Base-by-base conservation (phyloP, 2,329 filamentous ascomycete species). In the Aciculosporium take region DNA sequence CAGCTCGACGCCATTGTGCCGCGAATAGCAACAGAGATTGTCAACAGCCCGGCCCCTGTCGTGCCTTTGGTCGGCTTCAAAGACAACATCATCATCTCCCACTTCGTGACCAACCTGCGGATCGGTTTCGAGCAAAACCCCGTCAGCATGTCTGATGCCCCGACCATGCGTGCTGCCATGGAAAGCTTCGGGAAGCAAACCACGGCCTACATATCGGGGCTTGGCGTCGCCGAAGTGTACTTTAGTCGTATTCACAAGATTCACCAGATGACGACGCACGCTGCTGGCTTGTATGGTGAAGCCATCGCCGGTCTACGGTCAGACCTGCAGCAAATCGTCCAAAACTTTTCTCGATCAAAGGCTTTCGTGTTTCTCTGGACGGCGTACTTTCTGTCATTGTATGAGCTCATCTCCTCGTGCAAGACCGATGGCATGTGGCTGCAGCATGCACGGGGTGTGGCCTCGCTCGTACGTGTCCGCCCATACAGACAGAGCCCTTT, bases 331-430 rank as follows among this genome's bases (percentile, higher is more conserved):
- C 39, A 45, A 2, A 42, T 42, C 23, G 31, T 41, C 3, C 20
- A 37, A 6, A 30, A 41, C 7, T 38, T 39, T 24, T 36, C 24
- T 4, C 12, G 32, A 21, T 36, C 31, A 12, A 44, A 31, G n/a
- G 41, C 43, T 12, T 47, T 41, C 23, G 32, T 45, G 43, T 37
- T 42, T n/a, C 41, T 47, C 4, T 44, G 36, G 43, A 47, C 40
- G 2, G 41, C 43, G 1, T 40, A 37, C 18, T 45, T 46, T 17
- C 35, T 47, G 3, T 42, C 43, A 17, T 10, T 47, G 23, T 47
- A 45, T 23, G 45, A 47, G 32, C 37, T 47, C 25, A 40, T 47
- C 23, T 45, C 43, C 7, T 32, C 32, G 3, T 40, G 38, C 18
- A 44, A 10, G 6, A 20, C 25, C 20, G 34, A 36, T n/a, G 40